Evolutionary conservation across 2,329 filamentous ascomycete genomes (phyloP), one percentile per base, ranked within the genome.

Genomic region (Venturiaceae sp.): DNA sequence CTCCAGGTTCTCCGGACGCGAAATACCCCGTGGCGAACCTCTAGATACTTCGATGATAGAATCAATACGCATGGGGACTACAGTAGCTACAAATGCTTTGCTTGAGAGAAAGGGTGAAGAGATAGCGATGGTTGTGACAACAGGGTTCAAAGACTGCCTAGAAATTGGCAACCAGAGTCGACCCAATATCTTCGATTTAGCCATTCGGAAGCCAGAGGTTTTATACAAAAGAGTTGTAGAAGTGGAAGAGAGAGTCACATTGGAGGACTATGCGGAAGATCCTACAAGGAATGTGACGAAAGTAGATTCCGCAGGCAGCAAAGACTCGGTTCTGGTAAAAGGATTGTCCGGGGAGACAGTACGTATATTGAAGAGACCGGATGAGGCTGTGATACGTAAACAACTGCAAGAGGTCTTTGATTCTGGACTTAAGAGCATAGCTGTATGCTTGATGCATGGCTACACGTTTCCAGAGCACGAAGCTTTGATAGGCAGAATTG

Each of bases 31-130:
- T 53, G 90, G 90, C 28, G 78, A 91, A 68, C 77, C 87, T 1
- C 76, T 96, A 8, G 90, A 96, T 70, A 96, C 91, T 1, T 83
- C 84, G 19, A 75, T 85, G 67, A 95, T 96, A 65, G 89, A 94
- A 65, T 91, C 88, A 58, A 96, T 96, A 69, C 86, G 92, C 53
- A 96, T 96, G 92, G 92, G 92, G 47, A 96, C 92, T 1, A 96
- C 92, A 0, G 91, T 96, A 13, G 92, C 92, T 9, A 96, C 92
- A 0, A 96, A 96, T 71, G 92, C 92, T 0, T 74, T 96, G 58
- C 79, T 96, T 2, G 92, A 96, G 72, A 80, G 92, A 60, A 96
- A 96, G 72, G 92, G 92, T 53, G 91, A 95, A 74, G 84, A 83
- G 64, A 92, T 94, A 68, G 91, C 89, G 14, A 81, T 96, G 72